Base-by-base conservation (phyloP, 1,139 yeast species). In the Diutina catenulata region DNA sequence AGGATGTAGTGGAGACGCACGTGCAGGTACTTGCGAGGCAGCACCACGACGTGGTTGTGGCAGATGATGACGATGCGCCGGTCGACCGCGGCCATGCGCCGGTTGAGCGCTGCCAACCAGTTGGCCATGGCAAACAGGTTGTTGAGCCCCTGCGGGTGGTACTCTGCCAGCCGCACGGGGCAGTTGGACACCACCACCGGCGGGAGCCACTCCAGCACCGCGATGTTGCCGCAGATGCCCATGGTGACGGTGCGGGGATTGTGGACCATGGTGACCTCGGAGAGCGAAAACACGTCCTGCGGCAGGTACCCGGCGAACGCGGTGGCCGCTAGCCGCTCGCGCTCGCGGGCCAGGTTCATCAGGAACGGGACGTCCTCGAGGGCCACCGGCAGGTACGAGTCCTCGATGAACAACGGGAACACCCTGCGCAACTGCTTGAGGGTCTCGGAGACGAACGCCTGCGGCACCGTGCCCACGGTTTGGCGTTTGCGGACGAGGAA, bases 111-210 rank as follows among this genome's bases (percentile, higher is more conserved):
- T 15, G 9, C 10, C n/a, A 31, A 8, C n/a, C 21, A 31, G n/a
- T 21, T 31, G 11, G 21, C 16, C 20, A 31, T 7, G 11, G 35
- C n/a, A 21, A 19, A 31, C 35, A 21, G 26, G n/a, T 31, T 31
- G 14, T 31, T 31, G 13, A 31, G 35, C 15, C 35, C 35, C 20
- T 31, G 20, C n/a, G 35, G 35, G 11, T 31, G 35, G 15, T 31
- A 31, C 25, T 19, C 24, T 19, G 21, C 35, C 35, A 31, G 35
- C 14, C 35, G n/a, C 9, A 31, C 18, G n/a, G 16, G 18, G 14
- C 35, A 31, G 13, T 31, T 31, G 18, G 35, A 31, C 10, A 31
- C 25, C 19, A 31, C 25, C 18, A 31, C 13, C 10, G 35, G 35
- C n/a, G n/a, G 35, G 10, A 31, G 14, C 3, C 20, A 21, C 18